Base-by-base conservation (phyloP, 352 stramenopile genomes). In the Globisporangium recalcitrans region DNA sequence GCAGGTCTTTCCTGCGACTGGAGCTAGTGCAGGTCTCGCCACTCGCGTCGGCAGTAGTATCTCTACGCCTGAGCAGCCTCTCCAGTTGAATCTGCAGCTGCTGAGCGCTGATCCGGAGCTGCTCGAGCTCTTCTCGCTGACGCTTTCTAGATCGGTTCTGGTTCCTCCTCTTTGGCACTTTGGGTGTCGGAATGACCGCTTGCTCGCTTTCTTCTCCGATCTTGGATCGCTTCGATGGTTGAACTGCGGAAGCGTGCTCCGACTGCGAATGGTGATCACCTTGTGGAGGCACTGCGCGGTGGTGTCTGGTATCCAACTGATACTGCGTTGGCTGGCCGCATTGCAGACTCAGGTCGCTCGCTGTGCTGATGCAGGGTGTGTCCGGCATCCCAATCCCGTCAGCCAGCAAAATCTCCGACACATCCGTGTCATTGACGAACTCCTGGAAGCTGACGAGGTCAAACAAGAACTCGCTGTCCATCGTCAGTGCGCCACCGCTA, bases 21-120 rank as follows among this genome's bases (percentile, higher is more conserved):
- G 26, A 19, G 14, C n/a, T n/a, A n/a, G 1, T 42, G 13, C 36
- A 19, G 3, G n/a, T n/a, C 3, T n/a, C 13, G 13, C 7, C 36
- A 4, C 4, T 14, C 4, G 36, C 36, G 13, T 5, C 48, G 77
- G 77, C 27, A 96, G 88, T 82, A 83, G 96, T 67, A 73, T 95
- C 21, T 78, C 85, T 3, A 68, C n/a, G n/a, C n/a, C 67, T 1
- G 65, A 85, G 53, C 7, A 59, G 53, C 2, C 9, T 5, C 14
- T 59, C 16, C 4, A 59, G 53, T 11, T 59, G 34, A 14, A 14
- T 19, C 53, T 59, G 21, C 14, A 59, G 36, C 22, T 38, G 22
- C 5, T 36, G 14, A 1, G 21, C 53, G 4, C 19, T 46, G 13
- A n/a, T 19, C 10, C 53, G 34, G 36, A 59, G 53, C 4, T 59